Conservation (phyloP, 2,329 filamentous ascomycete genomes). For the Chaetothyriales sp. region DNA sequence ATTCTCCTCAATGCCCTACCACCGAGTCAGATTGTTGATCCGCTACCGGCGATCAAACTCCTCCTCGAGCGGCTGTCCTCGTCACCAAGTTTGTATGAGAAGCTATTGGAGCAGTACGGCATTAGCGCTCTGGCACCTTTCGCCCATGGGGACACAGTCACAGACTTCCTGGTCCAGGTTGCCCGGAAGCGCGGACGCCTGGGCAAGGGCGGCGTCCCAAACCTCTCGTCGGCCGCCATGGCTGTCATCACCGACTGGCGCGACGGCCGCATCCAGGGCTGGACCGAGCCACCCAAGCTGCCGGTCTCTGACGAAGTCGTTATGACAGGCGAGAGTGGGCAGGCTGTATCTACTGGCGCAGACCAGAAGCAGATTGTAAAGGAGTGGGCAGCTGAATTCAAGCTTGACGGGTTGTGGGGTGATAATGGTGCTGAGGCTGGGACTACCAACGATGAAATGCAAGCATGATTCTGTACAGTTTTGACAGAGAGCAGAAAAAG, state of each 20-base stretch:
- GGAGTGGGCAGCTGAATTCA: conserved; percentile 89
- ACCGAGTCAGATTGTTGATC: conserved; percentile 86
- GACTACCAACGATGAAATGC: conserved; percentile 9
- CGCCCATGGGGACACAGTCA: conserved; percentile 58
- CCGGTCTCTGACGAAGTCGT: conserved; percentile 35
- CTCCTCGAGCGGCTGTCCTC: conserved; percentile 67
- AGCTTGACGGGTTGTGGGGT: conserved; percentile 83
- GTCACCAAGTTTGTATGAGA: conserved; percentile 57
- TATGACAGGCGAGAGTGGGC: conserved; percentile 28
- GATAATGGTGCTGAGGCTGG: conserved; percentile 31
- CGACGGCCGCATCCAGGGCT: conserved; percentile 85
- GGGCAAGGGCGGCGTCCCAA: conserved; percentile 78
- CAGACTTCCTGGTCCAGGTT: conserved; percentile 86
- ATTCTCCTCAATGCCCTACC: conserved; percentile 83
- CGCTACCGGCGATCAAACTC: conserved; percentile 69
- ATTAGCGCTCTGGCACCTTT: conserved; percentile 59
- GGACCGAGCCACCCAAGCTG: conserved; percentile 62
- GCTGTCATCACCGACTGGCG: conserved; percentile 93
- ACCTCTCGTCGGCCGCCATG: conserved; percentile 74
- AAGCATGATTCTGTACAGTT: conserved; percentile 1
- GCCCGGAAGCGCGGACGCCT: conserved; percentile 82
- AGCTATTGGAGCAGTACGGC: conserved; percentile 70
- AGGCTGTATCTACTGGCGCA: conserved; percentile 37
- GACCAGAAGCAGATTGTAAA: conserved; percentile 74
- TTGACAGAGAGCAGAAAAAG: conserved; percentile 5